Percentiles rank a stretch among this genome's conserved stretches.
Evolutionary conservation across 2,329 filamentous ascomycete genomes (phyloP).

Genomic region (Myriosclerotinia scirpicola): DNA sequence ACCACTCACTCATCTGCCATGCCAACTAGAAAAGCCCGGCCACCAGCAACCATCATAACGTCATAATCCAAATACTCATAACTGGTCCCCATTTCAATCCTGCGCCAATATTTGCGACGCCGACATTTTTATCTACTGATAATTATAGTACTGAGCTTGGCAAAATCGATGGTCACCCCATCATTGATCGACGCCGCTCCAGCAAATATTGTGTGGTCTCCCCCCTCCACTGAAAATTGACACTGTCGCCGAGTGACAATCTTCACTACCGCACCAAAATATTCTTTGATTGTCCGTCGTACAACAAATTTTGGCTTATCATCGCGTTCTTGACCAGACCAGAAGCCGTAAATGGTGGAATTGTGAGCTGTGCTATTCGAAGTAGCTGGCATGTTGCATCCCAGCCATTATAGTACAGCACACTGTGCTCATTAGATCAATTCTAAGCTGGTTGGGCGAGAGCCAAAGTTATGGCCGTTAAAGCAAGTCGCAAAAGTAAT

Average conservation of each 20-base stretch:
- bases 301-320: constrained; percentile 1
- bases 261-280: constrained; percentile 4
- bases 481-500: background rate
- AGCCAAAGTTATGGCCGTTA: background rate
- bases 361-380: constrained; percentile 3
- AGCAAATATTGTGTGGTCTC: background rate
- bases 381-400: background rate
- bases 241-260: background rate
- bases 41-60: background rate
- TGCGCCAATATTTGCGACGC: background rate
- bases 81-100: background rate
- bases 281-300: background rate
- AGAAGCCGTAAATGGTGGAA: background rate
- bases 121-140: background rate
- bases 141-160: background rate
- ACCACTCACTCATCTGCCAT: background rate
- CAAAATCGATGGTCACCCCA: constrained; percentile 3
- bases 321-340: constrained; percentile 7
- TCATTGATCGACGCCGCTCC: background rate
- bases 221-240: background rate
- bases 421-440: background rate
- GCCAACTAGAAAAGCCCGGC: background rate
- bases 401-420: background rate
- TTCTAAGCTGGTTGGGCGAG: background rate
- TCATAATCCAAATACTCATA: background rate